Base-by-base conservation (phyloP, 441 rosid species). In the Kokia cookei region DNA sequence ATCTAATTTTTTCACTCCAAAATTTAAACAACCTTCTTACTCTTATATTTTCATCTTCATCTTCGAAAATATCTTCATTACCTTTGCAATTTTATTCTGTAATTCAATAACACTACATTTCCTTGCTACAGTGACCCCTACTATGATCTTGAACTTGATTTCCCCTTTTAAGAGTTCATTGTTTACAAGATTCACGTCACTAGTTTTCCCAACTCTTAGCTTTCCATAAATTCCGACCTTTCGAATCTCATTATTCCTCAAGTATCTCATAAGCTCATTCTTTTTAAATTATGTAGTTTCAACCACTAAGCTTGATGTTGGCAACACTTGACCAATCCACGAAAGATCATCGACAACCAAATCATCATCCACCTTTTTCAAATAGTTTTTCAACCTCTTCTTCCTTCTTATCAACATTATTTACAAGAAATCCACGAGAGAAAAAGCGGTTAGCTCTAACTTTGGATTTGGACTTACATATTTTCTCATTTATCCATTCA, bases 1-100 rank as follows among this genome's bases (percentile, higher is more conserved):
- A 83, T 69, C 54, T 77, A 37, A 65, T 79, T 75, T 70, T 77
- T 47, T 9, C 19, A 51, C 8, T 14, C 57, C 15, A 47, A 2
- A 42, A 63, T 9, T 53, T 32, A 6, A 5, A 47, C 27, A 76
- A 1, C 11, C 5, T 48, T 27, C 54, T 75, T 14, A 75, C 75
- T n/a, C 78, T 17, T 48, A 1, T 15, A 13, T 5, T 3, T 63
- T 22, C 58, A 6, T 75, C 73, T 15, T n/a, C 66, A 58, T 24
- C 51, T 3, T 64, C 14, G 0, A 32, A 14, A 19, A 60, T 29
- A 62, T 1, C 48, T 14, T 8, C 40, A 65, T 17, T 7, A 26
- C 42, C 15, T 8, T 26, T 50, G 73, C 77, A 26, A 66, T 66
- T 2, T 24, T 45, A 4, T 66, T 66, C 53, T 74, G 77, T 2